phyloP scores from a whole-genome alignment of 306 rosid genomes.

The Inga leiocalycina region DNA sequence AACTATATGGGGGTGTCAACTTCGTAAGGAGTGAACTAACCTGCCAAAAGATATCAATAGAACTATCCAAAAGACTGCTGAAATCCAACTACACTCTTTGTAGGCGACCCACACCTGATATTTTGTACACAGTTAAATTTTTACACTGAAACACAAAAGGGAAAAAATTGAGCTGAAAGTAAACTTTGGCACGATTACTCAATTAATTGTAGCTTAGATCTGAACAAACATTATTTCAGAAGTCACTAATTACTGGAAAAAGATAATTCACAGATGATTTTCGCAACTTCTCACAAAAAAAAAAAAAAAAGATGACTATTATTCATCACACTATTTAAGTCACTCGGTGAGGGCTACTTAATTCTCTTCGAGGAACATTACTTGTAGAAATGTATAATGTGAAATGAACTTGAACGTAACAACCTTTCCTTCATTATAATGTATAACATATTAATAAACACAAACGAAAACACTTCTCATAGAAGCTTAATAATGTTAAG shows the following conservation, averaged over 20 bases:
- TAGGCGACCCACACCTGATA: conserved; percentile 86
- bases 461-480: not conserved
- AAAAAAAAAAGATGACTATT: not conserved
- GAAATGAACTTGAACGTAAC: not conserved
- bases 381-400: not conserved
- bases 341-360: conserved; percentile 5
- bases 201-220: conserved; percentile 20
- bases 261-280: not conserved
- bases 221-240: conserved; percentile 7
- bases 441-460: not conserved
- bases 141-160: conserved; percentile 26
- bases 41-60: conserved; percentile 78
- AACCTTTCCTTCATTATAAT: not conserved
- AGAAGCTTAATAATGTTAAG: not conserved
- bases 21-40: conserved; percentile 46
- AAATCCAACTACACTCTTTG: conserved; percentile 71
- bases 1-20: conserved; percentile 14
- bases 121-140: conserved; percentile 20
- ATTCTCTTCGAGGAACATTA: conserved; percentile 11
- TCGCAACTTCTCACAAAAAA: conserved; percentile 16
- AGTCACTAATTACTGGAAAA: conserved; percentile 1
- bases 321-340: not conserved
- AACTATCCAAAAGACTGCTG: conserved; percentile 63
- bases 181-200: conserved; percentile 11
- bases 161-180: not conserved